Evolutionary conservation across 73 alveolate genomes (phyloP), one percentile per base, ranked within the genome.

Genomic region (Blepharisma japonicum): DNA sequence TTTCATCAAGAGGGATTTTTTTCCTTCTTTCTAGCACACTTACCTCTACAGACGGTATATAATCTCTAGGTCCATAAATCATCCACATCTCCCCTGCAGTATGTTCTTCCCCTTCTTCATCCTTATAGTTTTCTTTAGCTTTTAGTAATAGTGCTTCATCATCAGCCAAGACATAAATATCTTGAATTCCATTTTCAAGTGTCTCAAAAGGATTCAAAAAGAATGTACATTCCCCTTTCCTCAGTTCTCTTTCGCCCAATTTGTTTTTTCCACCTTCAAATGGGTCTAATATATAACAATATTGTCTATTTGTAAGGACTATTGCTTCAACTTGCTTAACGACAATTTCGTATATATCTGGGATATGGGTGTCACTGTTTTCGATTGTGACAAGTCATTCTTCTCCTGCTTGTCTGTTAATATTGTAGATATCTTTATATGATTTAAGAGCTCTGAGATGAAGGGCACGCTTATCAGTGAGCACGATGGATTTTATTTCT

Each of bases 41-140:
- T 6, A 91, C 86, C 61, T 89, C 84, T 42, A 55, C 87, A 18
- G 88, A 81, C 18, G 95, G 93, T 56, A 91, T 88, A 77, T 55
- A 91, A 47, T 91, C 95, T 45, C 91, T 55, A n/a, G 97, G 97
- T 4, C 97, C 97, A 55, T 86, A 72, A 20, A 91, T 78, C 86
- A 91, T 88, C 97, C 97, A 91, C 56, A 51, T 85, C 23, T 79
- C 71, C 56, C 97, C 97, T 50, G 96, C 89, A 11, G 50, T 84
- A 78, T 71, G 56, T 6, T 25, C 45, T 39, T 70, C 39, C 46
- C 77, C 86, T 45, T 86, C 89, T 6, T 81, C 83, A 5, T 56
- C 83, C 5, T 51, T 77, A 74, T 54, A 45, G 71, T 54, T 68
- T 20, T 74, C 61, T 5, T 55, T 78, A 11, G 97, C 97, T 47